Evolutionary conservation across 768 basidiomycete genomes (phyloP), one percentile per base, ranked within the genome.

Genomic region (Tricholoma saponaceum): DNA sequence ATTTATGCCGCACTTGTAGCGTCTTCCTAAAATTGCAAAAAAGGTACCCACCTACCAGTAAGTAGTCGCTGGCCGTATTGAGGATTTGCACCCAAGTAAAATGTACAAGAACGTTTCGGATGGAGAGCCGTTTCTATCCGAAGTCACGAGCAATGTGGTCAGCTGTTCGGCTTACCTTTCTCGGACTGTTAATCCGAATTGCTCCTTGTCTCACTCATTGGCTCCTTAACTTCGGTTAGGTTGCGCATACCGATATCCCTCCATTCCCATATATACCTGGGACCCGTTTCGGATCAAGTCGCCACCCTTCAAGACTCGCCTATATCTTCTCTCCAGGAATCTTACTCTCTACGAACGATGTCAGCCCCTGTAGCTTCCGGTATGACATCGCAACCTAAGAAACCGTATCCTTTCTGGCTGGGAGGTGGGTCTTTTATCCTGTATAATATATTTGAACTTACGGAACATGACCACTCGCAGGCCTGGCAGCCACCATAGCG

Each of bases 321-420:
- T 39, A 39, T 53, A 53, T 53, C 35, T n/a, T 16, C 23, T 23
- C 13, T 28, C 30, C 10, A 52, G 51, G 4, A 32, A 52, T 30
- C 51, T 6, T n/a, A n/a, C 52, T 20, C 52, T 14, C 53, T 43
- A 44, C 41, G 2, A 54, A 8, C 58, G 35, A 63, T 63, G 60
- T 62, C 61, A 50, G 51, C 58, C 28, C 46, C 61, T 58, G 49
- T 57, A 58, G 56, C 51, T 4, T 26, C 58, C 32, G 54, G 30
- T 32, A 41, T 56, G 54, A n/a, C 50, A 28, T 18, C 6, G n/a
- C 50, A 70, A 25, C 59, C 65, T 35, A 78, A 78, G 74, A 90
- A 90, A 76, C 89, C 89, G 14, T 89, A 93, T 71, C 91, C 91
- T 10, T 91, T 92, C 75, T 93, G 89, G 82, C 79, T 93, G 7